These are phyloP conservation scores for Hibiscus trionum DNA, from an alignment of 345 rosid genomes.

Conservation along the genomic window DNA sequence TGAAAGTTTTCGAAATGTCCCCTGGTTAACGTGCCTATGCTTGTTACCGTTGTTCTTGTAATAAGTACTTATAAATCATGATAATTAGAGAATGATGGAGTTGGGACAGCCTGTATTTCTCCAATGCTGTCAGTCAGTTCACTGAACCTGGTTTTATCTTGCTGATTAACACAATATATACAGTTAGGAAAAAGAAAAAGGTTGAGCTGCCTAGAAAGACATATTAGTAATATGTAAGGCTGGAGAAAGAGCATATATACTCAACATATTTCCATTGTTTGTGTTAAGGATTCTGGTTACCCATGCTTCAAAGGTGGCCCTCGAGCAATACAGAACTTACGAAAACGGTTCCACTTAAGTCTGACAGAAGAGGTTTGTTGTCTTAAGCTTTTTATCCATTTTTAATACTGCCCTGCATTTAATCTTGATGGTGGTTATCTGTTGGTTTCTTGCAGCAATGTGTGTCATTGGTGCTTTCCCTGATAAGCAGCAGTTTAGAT, in stretches of 20 bases:
- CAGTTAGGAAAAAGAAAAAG: not conserved
- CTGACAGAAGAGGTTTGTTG: conserved; percentile 88
- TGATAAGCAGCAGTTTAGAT: conserved; percentile 97
- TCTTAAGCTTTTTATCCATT: not conserved
- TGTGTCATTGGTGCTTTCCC: conserved; percentile 93
- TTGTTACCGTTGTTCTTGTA: not conserved
- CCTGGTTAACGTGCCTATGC: not conserved
- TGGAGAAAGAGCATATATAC: not conserved
- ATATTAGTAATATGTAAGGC: not conserved
- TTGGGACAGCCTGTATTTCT: not conserved
- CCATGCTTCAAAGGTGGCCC: conserved; percentile 99
- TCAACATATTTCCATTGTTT: conserved; percentile 8
- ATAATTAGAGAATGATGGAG: not conserved
- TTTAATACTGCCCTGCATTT: not conserved
- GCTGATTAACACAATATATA: not conserved
- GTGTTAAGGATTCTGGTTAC: conserved; percentile 88
- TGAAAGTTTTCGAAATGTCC: not conserved
- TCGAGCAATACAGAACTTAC: conserved; percentile 80
- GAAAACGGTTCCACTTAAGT: conserved; percentile 90
- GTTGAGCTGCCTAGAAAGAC: not conserved
- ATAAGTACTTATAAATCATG: not conserved
- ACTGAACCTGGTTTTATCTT: not conserved
- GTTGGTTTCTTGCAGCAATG: conserved; percentile 73
- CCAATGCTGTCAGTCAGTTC: not conserved
- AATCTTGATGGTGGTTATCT: conserved; percentile 14